phyloP scores from a whole-genome alignment of 75 land plant genomes.

The Isoetes taiwanensis region DNA sequence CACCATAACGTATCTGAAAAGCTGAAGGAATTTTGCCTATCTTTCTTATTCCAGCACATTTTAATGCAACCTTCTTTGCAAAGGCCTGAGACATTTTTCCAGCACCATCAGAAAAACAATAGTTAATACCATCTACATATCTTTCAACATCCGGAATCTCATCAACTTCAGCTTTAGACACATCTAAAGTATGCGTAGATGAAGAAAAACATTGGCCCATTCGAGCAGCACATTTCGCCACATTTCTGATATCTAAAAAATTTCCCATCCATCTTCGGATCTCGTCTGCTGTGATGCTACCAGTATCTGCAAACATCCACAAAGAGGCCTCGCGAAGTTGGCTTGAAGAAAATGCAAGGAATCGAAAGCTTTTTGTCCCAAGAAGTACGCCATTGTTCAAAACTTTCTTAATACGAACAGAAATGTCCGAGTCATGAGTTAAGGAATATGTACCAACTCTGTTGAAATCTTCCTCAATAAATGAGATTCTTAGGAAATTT shows the following conservation, averaged over 20 bases:
- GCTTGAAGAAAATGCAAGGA: slow-evolving; percentile 90
- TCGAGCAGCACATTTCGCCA: slow-evolving; percentile 94
- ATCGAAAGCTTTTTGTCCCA: slow-evolving; percentile 56
- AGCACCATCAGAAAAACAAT: slow-evolving; percentile 87
- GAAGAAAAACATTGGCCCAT: slow-evolving; percentile 95
- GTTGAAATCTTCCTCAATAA: slow-evolving; percentile 65
- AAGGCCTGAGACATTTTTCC: slow-evolving; percentile 76
- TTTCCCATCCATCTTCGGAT: slow-evolving; percentile 86
- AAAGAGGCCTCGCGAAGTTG: slow-evolving; percentile 69
- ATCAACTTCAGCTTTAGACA: slow-evolving; percentile 33
- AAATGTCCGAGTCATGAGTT: slow-evolving; percentile 29
- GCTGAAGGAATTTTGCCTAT: slow-evolving; percentile 46
- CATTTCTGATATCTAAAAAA: slow-evolving; percentile 60
- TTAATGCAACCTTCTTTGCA: slow-evolving; percentile 46
- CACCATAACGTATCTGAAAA: slow-evolving; percentile 83
- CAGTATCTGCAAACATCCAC: slow-evolving; percentile 81
- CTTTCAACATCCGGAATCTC: slow-evolving; percentile 41
- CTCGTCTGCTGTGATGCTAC: slow-evolving; percentile 31
- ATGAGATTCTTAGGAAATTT: slow-evolving; percentile 65
- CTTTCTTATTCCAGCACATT: slow-evolving; percentile 29
- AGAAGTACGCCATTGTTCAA: slow-evolving; percentile 47
- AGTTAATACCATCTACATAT: slow-evolving; percentile 11
- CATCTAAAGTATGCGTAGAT: slow-evolving; percentile 58
- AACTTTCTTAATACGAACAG: slow-evolving; percentile 32
- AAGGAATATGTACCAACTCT: slow-evolving; percentile 34